phyloP scores from a whole-genome alignment of 768 basidiomycete genomes.

The Hysterangium stoloniferum region DNA sequence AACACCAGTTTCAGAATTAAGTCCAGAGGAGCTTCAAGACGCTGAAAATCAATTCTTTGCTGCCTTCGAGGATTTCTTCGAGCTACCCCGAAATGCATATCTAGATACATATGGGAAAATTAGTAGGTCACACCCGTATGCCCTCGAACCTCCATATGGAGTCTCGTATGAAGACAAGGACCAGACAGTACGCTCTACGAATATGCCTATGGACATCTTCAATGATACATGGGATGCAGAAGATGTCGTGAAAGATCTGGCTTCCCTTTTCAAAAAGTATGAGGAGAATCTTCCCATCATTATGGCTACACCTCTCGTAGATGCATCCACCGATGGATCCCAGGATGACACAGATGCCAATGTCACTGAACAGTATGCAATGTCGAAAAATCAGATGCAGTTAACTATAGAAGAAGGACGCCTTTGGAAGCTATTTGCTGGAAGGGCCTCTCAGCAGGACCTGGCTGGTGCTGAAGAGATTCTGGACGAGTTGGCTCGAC shows the following conservation, averaged over 20 bases:
- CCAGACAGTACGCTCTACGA: neutral
- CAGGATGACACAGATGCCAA: neutral
- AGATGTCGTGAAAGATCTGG: neutral
- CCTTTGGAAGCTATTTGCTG: slow-evolving; percentile 37
- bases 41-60: neutral
- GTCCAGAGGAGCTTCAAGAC: neutral
- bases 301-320: slow-evolving; percentile 2
- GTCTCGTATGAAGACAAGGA: neutral
- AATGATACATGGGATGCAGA: no score
- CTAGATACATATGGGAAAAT: neutral
- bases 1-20: no score
- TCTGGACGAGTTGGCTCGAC: slow-evolving; percentile 33
- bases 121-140: neutral
- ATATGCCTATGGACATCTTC: neutral
- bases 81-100: neutral
- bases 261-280: slow-evolving; percentile 2
- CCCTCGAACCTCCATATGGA: neutral
- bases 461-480: slow-evolving; percentile 16
- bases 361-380: slow-evolving; percentile 6
- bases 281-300: neutral
- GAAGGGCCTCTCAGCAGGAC: slow-evolving; percentile 11
- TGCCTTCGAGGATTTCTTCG: neutral
- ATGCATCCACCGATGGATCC: neutral
- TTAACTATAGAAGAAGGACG: slow-evolving; percentile 53
- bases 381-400: slow-evolving; percentile 53